These are phyloP conservation scores for Pseudogymnoascus sp. DNA, from an alignment of 2,329 filamentous ascomycete species.

Conservation along the genomic window DNA sequence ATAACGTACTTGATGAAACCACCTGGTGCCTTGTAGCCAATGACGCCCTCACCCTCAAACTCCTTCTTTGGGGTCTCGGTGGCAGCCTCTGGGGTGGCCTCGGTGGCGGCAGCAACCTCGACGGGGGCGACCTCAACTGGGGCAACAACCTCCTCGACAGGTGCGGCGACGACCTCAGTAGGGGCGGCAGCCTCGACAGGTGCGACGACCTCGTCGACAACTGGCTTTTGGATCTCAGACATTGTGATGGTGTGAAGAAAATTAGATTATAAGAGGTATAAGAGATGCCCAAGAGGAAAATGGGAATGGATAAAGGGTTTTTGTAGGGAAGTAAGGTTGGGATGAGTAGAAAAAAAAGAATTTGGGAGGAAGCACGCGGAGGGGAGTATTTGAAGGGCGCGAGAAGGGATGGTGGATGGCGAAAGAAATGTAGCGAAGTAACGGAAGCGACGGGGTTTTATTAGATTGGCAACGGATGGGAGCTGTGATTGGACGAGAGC, in stretches of 20 bases:
- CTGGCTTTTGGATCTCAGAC: conserved; percentile 65
- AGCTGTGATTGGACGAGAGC: neutral
- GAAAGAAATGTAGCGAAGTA: conserved; percentile 9
- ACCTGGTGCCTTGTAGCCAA: conserved; percentile 78
- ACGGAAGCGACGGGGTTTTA: conserved; percentile 7
- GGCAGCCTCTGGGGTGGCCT: conserved; percentile 29
- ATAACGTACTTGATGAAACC: conserved; percentile 76
- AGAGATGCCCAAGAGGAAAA: neutral
- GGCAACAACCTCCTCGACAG: conserved; percentile 32
- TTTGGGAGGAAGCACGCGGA: neutral
- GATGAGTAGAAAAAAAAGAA: conserved; percentile 10
- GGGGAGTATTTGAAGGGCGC: conserved; percentile 5
- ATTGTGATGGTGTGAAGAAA: conserved; percentile 20
- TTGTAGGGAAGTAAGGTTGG: conserved; percentile 4
- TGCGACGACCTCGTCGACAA: conserved; percentile 32
- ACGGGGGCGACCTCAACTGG: conserved; percentile 31
- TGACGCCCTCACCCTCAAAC: conserved; percentile 72
- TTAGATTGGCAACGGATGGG: neutral
- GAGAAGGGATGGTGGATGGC: conserved; percentile 8
- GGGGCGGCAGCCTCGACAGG: conserved; percentile 24
- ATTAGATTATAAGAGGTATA: conserved; percentile 16
- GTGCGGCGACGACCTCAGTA: conserved; percentile 29
- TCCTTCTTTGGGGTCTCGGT: conserved; percentile 46
- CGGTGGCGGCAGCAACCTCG: conserved; percentile 30
- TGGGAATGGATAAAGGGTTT: neutral